Percentiles rank a stretch among this genome's conserved stretches.
Evolutionary conservation across 257 asterid genomes (phyloP).

Genomic region (Scutellaria minor): DNA sequence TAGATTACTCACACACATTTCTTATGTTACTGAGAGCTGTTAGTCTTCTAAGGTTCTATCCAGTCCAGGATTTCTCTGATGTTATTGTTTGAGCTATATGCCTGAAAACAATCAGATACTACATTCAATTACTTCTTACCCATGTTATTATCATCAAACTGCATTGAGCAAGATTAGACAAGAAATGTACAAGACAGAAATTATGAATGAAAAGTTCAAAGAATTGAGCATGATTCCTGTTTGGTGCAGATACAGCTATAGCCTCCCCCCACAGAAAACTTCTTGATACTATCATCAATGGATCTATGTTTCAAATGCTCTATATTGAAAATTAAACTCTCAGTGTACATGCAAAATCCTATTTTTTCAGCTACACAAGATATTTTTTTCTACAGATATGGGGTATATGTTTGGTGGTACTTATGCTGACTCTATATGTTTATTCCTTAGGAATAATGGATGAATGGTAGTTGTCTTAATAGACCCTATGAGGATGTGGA

Average conservation of each 20-base stretch:
- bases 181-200: slow-evolving; percentile 28
- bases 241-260: slow-evolving; percentile 21
- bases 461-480: background rate
- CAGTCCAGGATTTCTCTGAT: slow-evolving; percentile 8
- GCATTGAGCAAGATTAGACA: slow-evolving; percentile 13
- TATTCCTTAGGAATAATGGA: background rate
- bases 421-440: slow-evolving; percentile 11
- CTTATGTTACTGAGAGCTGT: slow-evolving; percentile 30
- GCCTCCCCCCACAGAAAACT: background rate
- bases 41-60: slow-evolving; percentile 25
- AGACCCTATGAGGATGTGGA: background rate
- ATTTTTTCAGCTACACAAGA: slow-evolving; percentile 19
- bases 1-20: slow-evolving; percentile 13
- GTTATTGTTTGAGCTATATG: slow-evolving; percentile 30
- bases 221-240: slow-evolving; percentile 11
- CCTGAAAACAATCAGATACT: slow-evolving; percentile 14
- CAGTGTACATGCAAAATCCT: background rate
- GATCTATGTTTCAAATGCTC: slow-evolving; percentile 25
- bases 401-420: slow-evolving; percentile 16
- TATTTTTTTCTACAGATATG: background rate
- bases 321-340: slow-evolving; percentile 11
- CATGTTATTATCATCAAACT: slow-evolving; percentile 23
- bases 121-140: slow-evolving; percentile 4
- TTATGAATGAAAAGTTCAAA: background rate
- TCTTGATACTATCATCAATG: background rate